A percentile compares a stretch with the other conserved stretches of the same genome.
phyloP scores from a whole-genome alignment of 2,329 filamentous ascomycete species.

The Scopulariopsis brevicaulis region DNA sequence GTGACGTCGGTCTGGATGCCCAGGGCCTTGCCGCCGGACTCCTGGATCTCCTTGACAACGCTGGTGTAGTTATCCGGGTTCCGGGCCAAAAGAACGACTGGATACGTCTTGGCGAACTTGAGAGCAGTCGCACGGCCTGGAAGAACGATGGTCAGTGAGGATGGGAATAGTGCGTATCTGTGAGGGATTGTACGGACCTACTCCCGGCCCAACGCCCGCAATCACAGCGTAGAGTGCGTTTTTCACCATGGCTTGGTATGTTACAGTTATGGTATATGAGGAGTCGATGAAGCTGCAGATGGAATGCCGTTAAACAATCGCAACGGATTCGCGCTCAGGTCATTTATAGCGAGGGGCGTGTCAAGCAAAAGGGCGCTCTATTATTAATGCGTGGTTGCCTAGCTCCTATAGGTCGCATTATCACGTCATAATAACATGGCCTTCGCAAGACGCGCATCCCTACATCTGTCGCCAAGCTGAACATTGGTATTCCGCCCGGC shows the following conservation, averaged over 20 bases:
- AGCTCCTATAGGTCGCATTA: too few relatives aligned
- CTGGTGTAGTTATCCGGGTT: constrained; percentile 51
- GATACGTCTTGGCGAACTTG: constrained; percentile 53
- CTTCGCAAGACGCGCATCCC: too few relatives aligned
- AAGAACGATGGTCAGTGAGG: not conserved
- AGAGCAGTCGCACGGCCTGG: constrained; percentile 36
- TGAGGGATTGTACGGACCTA: constrained; percentile 20
- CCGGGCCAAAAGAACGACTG: constrained; percentile 65
- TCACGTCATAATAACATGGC: too few relatives aligned
- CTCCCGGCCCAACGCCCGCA: constrained; percentile 64
- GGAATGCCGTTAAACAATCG: too few relatives aligned
- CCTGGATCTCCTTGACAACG: constrained; percentile 59
- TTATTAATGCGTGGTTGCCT: too few relatives aligned
- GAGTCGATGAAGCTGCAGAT: too few relatives aligned
- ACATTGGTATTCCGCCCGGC: too few relatives aligned
- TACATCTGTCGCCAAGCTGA: too few relatives aligned
- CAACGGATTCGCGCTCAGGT: too few relatives aligned
- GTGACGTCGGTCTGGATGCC: constrained; percentile 46
- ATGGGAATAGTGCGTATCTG: not conserved
- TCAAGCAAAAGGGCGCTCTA: too few relatives aligned
- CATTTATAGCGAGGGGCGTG: too few relatives aligned
- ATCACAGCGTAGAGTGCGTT: constrained; percentile 48
- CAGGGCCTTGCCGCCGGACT: constrained; percentile 54
- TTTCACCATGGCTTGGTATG: constrained; percentile 17
- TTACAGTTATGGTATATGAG: too few relatives aligned